Percentiles rank a stretch among this genome's conserved stretches.
Conservation (phyloP, 2,329 filamentous ascomycete genomes). For the Sarocladium strictum region DNA sequence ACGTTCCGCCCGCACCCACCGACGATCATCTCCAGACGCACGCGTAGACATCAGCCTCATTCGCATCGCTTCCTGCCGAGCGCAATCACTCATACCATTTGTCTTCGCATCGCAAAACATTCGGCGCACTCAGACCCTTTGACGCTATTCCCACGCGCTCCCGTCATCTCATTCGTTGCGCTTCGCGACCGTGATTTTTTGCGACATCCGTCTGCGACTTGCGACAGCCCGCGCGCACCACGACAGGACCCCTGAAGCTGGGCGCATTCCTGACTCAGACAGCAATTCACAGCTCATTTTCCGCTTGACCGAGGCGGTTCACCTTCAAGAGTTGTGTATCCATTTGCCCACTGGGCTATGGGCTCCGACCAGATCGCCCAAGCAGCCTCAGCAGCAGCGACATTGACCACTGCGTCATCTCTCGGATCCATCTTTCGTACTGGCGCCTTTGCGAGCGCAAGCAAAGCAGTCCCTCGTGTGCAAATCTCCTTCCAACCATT, state of each 20-base stretch:
- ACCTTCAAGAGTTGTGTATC: not conserved
- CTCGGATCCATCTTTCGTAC: not conserved
- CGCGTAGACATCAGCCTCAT: not conserved
- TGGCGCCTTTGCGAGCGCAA: not conserved
- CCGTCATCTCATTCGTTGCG: not conserved
- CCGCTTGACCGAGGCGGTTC: not conserved
- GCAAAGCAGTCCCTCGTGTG: not conserved
- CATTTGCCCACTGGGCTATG: constrained; percentile 1
- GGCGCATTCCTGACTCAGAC: constrained; percentile 10
- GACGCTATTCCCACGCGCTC: not conserved
- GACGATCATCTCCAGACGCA: not conserved
- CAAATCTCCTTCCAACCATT: not conserved
- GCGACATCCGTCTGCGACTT: constrained; percentile 4
- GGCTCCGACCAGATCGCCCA: constrained; percentile 5
- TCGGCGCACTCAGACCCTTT: not conserved
- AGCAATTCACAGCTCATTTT: constrained; percentile 2
- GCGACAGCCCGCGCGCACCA: not conserved
- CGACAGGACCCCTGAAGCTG: constrained; percentile 6
- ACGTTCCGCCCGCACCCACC: constrained; percentile 1
- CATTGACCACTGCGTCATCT: not conserved
- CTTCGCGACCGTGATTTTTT: not conserved
- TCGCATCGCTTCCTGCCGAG: not conserved
- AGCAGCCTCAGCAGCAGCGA: not conserved
- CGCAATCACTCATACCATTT: not conserved
- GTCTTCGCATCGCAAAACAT: not conserved